Conservation (phyloP, 768 basidiomycete genomes). For the Boletus huronensis region DNA sequence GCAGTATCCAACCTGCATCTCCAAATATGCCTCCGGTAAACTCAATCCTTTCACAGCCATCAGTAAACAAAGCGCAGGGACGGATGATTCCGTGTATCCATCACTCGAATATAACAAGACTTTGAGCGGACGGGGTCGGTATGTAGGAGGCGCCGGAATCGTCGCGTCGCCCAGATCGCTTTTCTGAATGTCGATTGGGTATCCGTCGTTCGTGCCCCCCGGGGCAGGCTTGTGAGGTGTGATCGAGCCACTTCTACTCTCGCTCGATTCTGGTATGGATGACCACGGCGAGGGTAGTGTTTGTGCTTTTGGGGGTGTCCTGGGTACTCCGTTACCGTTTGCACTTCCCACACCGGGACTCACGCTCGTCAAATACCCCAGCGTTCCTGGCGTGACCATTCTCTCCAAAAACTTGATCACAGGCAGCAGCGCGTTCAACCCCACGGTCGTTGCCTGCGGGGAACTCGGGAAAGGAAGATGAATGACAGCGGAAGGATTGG, state of each 20-base stretch:
- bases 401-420: conserved; percentile 67
- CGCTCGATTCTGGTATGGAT: conserved; percentile 15
- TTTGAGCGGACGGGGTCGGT: conserved; percentile 61
- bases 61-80: conserved; percentile 80
- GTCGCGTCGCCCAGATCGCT: conserved; percentile 9
- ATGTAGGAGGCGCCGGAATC: conserved; percentile 19
- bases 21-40: conserved; percentile 89
- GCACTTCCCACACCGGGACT: not conserved
- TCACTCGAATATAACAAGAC: conserved; percentile 80
- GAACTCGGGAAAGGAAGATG: conserved; percentile 76
- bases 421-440: conserved; percentile 57
- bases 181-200: conserved; percentile 12
- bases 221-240: conserved; percentile 9
- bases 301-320: conserved; percentile 8
- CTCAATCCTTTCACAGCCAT: conserved; percentile 69
- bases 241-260: conserved; percentile 18
- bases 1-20: conserved; percentile 56
- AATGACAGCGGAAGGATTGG: conserved; percentile 66
- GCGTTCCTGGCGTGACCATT: conserved; percentile 48
- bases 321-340: conserved; percentile 3
- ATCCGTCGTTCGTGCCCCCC: conserved; percentile 11
- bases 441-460: conserved; percentile 49
- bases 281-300: conserved; percentile 16
- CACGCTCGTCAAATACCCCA: conserved; percentile 17
- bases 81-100: conserved; percentile 90